Percentiles rank a stretch among this genome's conserved stretches.
phyloP scores from a whole-genome alignment of 1,284 basidiomycete species.

The Fomitopsis palustris region DNA sequence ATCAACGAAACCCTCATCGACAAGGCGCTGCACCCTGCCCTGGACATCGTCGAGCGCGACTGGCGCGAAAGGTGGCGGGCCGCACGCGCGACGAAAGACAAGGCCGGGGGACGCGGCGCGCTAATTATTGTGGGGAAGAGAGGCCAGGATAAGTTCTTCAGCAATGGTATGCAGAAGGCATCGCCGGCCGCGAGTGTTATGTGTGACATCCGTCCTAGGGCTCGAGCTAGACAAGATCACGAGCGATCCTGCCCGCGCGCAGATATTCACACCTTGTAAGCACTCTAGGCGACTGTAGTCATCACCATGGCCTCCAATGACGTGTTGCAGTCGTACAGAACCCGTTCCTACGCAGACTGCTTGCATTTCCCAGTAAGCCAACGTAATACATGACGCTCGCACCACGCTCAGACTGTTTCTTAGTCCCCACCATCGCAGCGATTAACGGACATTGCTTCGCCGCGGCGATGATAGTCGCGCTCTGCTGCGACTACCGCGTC shows the following conservation, averaged over 20 bases:
- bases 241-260: conserved; percentile 58
- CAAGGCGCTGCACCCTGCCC: conserved; percentile 64
- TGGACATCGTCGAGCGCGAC: conserved; percentile 74
- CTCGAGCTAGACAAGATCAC: conserved; percentile 67
- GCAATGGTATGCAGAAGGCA: conserved; percentile 55
- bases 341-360: conserved; percentile 35
- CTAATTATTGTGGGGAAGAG: conserved; percentile 75
- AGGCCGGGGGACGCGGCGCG: conserved; percentile 49
- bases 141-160: conserved; percentile 85
- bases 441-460: conserved; percentile 94
- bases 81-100: conserved; percentile 37
- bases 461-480: conserved; percentile 76
- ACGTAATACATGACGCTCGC: neutral
- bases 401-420: neutral
- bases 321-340: conserved; percentile 33
- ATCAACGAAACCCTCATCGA: conserved; percentile 60
- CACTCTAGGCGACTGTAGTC: no score
- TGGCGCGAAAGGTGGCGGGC: conserved; percentile 64
- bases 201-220: conserved; percentile 36
- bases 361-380: conserved; percentile 67
- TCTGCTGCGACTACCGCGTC: conserved; percentile 87
- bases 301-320: no score
- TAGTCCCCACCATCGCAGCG: conserved; percentile 82
- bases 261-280: conserved; percentile 59
- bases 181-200: conserved; percentile 9